phyloP scores from a whole-genome alignment of 306 rosid species.

The Acmispon strigosus region DNA sequence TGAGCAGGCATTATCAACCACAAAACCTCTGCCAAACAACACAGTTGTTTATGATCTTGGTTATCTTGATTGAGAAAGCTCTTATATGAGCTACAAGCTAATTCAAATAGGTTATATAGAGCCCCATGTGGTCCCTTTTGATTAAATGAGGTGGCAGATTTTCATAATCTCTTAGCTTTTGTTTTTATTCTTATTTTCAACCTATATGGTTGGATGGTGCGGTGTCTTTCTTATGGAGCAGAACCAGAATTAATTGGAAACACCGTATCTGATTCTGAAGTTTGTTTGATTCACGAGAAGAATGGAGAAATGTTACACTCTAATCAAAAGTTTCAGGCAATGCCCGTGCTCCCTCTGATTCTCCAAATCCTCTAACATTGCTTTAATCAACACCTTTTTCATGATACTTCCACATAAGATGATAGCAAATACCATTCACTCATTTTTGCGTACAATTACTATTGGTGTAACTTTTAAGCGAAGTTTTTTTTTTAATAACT shows the following conservation, averaged over 20 bases:
- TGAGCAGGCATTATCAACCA: slow-evolving; percentile 67
- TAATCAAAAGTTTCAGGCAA: slow-evolving; percentile 1
- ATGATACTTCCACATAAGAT: background rate
- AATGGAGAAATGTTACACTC: slow-evolving; percentile 4
- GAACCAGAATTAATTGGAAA: background rate
- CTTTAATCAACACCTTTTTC: background rate
- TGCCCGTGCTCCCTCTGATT: slow-evolving; percentile 18
- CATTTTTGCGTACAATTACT: background rate
- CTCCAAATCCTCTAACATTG: background rate
- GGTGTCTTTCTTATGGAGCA: background rate
- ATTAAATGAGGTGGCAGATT: too few relatives aligned
- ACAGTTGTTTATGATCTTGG: background rate
- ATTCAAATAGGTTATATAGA: too few relatives aligned
- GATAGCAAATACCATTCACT: background rate
- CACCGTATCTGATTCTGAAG: slow-evolving; percentile 11
- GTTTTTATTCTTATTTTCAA: too few relatives aligned
- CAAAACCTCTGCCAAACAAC: background rate
- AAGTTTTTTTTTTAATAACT: background rate
- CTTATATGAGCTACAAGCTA: background rate
- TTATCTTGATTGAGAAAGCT: too few relatives aligned
- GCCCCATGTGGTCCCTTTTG: too few relatives aligned
- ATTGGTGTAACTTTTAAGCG: background rate
- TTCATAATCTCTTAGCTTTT: too few relatives aligned
- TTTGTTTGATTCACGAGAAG: slow-evolving; percentile 32
- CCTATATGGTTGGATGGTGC: too few relatives aligned